Evolutionary conservation across 345 rosid genomes (phyloP).

Genomic region (Eucalyptus marginata): DNA sequence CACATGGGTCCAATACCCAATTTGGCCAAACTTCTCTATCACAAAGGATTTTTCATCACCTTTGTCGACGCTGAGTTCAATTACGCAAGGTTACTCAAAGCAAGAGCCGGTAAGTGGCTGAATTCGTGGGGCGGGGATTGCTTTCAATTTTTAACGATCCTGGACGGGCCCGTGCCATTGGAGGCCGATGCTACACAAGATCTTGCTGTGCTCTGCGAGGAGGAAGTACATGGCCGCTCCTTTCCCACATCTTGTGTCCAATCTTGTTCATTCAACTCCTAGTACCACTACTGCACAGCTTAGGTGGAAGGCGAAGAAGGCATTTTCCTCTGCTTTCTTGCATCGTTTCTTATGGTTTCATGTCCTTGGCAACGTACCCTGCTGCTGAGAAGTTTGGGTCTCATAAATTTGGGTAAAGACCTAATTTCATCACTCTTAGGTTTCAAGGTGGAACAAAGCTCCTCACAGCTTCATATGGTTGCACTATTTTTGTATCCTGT

Average conservation of each 20-base stretch:
- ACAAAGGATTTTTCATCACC: conserved; percentile 3
- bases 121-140: background rate
- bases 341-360: background rate
- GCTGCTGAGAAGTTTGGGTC: background rate
- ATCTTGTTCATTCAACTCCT: background rate
- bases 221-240: background rate
- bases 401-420: background rate
- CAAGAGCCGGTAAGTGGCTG: background rate
- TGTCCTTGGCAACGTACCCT: background rate
- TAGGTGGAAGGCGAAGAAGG: no score
- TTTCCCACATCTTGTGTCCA: background rate
- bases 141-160: conserved; percentile 1
- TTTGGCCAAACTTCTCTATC: conserved; percentile 9
- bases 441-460: background rate
- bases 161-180: background rate
- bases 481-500: background rate
- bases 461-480: background rate
- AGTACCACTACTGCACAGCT: no score
- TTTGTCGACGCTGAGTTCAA: conserved; percentile 13
- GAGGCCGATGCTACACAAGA: background rate
- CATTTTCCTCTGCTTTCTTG: background rate
- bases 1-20: conserved; percentile 5
- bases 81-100: background rate
- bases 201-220: background rate
- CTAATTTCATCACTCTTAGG: no score